Conservation (phyloP, 768 basidiomycete genomes). For the Pleurotus eryngii region DNA sequence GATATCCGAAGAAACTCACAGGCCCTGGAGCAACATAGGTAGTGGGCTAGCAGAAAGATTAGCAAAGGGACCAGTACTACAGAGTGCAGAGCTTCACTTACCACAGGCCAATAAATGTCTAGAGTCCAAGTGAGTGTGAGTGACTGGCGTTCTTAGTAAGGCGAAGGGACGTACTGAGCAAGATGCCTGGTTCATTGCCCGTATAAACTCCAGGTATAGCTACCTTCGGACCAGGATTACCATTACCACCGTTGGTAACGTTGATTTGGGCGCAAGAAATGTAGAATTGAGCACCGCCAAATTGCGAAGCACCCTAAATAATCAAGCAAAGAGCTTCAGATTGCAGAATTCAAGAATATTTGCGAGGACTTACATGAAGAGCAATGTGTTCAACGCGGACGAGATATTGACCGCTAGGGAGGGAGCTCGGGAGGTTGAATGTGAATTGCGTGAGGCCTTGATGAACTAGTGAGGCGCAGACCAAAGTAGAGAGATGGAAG, state of each 20-base stretch:
- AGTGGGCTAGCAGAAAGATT: conserved; percentile 6
- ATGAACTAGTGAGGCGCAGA: not conserved
- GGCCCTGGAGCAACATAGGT: conserved; percentile 23
- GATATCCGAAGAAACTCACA: conserved; percentile 10
- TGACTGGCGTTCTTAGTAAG: not conserved
- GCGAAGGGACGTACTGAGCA: not conserved
- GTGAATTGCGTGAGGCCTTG: conserved; percentile 25
- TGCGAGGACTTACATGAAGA: not conserved
- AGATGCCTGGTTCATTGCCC: conserved; percentile 15
- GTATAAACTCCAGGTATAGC: conserved; percentile 36
- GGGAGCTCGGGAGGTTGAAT: conserved; percentile 33
- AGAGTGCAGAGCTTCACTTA: not conserved
- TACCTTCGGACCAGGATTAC: conserved; percentile 31
- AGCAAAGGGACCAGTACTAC: not conserved
- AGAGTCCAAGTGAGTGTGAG: not conserved
- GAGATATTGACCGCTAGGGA: conserved; percentile 32
- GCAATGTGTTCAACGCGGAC: not conserved
- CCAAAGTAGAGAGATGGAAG: not conserved
- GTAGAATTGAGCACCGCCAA: conserved; percentile 38
- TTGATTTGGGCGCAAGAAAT: conserved; percentile 37
- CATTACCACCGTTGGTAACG: conserved; percentile 37
- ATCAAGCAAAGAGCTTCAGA: conserved; percentile 21
- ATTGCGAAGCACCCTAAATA: conserved; percentile 38
- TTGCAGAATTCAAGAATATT: conserved; percentile 23
- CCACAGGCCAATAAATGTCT: conserved; percentile 3